Conservation (phyloP, 371 early-diverging fungal species). For the Mortierella sp. region DNA sequence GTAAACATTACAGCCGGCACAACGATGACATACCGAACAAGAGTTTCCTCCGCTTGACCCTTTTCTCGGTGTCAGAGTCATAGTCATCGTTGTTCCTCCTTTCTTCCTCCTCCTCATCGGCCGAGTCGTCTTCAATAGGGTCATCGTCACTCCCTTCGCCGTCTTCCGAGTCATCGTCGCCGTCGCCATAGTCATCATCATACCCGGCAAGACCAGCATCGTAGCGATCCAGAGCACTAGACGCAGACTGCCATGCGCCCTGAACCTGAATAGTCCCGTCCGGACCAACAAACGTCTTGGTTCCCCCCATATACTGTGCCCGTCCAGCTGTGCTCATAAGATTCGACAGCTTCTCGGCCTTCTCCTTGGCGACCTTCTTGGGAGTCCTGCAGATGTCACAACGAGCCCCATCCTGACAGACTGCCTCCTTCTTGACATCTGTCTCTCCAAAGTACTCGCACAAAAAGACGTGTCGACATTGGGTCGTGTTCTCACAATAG, state of each 20-base stretch:
- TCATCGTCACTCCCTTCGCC: conserved; percentile 5
- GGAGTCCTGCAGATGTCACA: conserved; percentile 54
- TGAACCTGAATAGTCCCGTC: conserved; percentile 35
- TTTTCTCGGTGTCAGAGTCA: conserved; percentile 38
- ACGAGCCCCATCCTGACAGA: conserved; percentile 34
- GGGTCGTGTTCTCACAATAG: conserved; percentile 92
- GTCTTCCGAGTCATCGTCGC: neutral
- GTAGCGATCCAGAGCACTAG: conserved; percentile 39
- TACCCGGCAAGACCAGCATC: conserved; percentile 34
- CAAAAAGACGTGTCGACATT: conserved; percentile 93
- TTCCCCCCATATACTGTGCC: conserved; percentile 32
- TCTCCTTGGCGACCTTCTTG: conserved; percentile 39
- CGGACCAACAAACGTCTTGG: conserved; percentile 21
- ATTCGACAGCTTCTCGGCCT: conserved; percentile 30
- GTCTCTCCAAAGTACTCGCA: conserved; percentile 95
- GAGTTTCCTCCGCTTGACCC: conserved; percentile 50
- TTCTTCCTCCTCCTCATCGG: conserved; percentile 15
- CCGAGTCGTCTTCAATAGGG: neutral
- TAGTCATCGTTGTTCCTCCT: conserved; percentile 8
- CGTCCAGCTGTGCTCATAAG: conserved; percentile 3
- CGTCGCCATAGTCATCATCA: conserved; percentile 22
- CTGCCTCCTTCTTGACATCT: conserved; percentile 17
- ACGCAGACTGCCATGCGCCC: conserved; percentile 20
- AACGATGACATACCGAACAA: conserved; percentile 38
- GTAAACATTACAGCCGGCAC: neutral